Base-by-base conservation (phyloP, 2,329 filamentous ascomycete species). In the Chaetomiaceae sp. region DNA sequence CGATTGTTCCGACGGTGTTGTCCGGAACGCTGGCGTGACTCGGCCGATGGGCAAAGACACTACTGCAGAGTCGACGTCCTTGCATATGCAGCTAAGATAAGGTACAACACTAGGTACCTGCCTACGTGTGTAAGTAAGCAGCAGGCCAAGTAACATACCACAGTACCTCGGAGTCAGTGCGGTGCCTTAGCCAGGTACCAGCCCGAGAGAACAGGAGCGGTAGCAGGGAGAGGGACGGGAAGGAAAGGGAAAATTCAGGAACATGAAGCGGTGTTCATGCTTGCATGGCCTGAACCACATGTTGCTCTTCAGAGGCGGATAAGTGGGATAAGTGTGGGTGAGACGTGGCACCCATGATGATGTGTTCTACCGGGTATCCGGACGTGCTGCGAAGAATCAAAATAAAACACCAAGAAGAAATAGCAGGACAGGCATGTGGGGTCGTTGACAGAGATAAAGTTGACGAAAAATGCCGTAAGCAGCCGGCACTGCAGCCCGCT, bases 1-100 rank as follows among this genome's bases (percentile, higher is more conserved):
- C 47, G 51, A 49, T 42, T 51, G 38, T 46, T 51, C 51, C 51
- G 51, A 39, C 29, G 22, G 46, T 33, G 37, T 38, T 30, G 48
- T 36, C 34, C 51, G 51, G 51, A 49, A 51, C 12, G 47, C 18
- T 53, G 46, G 43, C 24, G 36, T 45, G 37, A 37, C 42, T 39
- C 36, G 47, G 44, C 51, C 51, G 51, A 51, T 37, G 41, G 41
- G 35, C 26, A 48, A 41, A 46, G 39, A 20, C 37, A 33, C 41
- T 38, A 18, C 22, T 24, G 22, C 22, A 24, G 6, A 24, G 22
- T 24, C 22, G 35, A 41, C 30, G 29, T 37, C 27, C 41, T 36
- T 45, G 50, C 50, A 49, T 45, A 47, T 52, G 44, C 47, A 49
- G 38, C 38, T 39, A 42, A n/a, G 15, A n/a, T 32, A 14, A 32